Percentiles rank a stretch among this genome's conserved stretches.
These are phyloP conservation scores for Leccinum arenicola DNA, from an alignment of 768 basidiomycete species.

Conservation along the genomic window DNA sequence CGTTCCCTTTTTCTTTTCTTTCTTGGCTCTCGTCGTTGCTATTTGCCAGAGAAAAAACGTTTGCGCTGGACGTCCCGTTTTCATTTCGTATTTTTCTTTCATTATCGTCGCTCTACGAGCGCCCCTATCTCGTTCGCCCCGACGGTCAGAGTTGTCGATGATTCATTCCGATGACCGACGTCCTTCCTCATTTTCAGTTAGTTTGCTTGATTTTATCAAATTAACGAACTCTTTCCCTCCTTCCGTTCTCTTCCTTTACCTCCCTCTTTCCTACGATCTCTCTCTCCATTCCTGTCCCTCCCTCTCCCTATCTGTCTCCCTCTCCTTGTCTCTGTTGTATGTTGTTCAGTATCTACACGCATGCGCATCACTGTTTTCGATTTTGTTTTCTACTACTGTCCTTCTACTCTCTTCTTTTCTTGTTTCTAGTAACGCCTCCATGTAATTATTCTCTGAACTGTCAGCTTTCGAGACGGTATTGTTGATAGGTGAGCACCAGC, in stretches of 20 bases:
- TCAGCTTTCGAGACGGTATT: too few species aligned
- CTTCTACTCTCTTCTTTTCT: neutral
- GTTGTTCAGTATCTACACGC: constrained; percentile 8
- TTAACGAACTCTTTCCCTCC: neutral
- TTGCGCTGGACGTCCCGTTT: neutral
- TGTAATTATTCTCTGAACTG: too few species aligned
- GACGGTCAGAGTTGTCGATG: neutral
- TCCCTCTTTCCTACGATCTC: neutral
- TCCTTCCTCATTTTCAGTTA: neutral
- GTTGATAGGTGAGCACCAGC: too few species aligned
- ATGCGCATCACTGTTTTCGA: neutral
- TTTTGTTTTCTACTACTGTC: neutral
- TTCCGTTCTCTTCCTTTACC: neutral
- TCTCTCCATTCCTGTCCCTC: neutral
- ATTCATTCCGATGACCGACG: neutral
- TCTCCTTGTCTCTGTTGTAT: constrained; percentile 13
- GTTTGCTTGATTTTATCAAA: constrained; percentile 8
- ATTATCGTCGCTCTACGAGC: neutral
- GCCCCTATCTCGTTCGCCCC: too few species aligned
- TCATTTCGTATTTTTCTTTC: neutral
- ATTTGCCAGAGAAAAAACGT: neutral
- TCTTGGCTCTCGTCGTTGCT: neutral
- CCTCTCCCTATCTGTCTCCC: neutral
- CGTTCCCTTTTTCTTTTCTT: neutral
- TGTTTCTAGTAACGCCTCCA: too few species aligned